phyloP scores from a whole-genome alignment of 2,329 filamentous ascomycete genomes.

The Fusarium acutatum region DNA sequence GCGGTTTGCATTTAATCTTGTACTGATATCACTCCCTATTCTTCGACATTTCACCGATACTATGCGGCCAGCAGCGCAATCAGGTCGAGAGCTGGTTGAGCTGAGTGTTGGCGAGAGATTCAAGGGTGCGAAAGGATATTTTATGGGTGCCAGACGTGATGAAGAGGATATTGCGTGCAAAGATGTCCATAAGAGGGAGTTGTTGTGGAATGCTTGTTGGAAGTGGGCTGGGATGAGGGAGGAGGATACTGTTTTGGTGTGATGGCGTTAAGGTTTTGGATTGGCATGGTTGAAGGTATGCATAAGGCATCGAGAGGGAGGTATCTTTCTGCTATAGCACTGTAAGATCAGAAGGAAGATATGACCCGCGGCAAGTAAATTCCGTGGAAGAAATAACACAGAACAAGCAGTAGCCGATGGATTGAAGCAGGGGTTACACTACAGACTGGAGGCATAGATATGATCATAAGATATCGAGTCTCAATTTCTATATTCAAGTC shows the following conservation, averaged over 20 bases:
- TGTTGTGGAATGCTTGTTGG: constrained; percentile 33
- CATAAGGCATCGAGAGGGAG: not conserved
- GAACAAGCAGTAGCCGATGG: not conserved
- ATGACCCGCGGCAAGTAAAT: not conserved
- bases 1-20: not conserved
- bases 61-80: constrained; percentile 15
- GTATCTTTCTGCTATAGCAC: not conserved
- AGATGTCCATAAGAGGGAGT: not conserved
- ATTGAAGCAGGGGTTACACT: too few relatives aligned
- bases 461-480: not conserved
- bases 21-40: not conserved
- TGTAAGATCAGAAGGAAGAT: not conserved
- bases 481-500: not conserved
- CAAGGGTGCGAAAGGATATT: constrained; percentile 9
- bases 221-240: constrained; percentile 12
- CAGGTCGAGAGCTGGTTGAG: constrained; percentile 23
- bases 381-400: not conserved
- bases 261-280: not conserved
- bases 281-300: not conserved
- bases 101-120: constrained; percentile 17
- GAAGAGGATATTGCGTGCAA: not conserved
- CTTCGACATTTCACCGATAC: constrained; percentile 4
- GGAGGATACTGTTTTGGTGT: constrained; percentile 17
- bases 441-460: too few relatives aligned
- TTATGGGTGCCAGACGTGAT: not conserved